phyloP scores from a whole-genome alignment of 1,284 basidiomycete species.

The Leccinum laetum region DNA sequence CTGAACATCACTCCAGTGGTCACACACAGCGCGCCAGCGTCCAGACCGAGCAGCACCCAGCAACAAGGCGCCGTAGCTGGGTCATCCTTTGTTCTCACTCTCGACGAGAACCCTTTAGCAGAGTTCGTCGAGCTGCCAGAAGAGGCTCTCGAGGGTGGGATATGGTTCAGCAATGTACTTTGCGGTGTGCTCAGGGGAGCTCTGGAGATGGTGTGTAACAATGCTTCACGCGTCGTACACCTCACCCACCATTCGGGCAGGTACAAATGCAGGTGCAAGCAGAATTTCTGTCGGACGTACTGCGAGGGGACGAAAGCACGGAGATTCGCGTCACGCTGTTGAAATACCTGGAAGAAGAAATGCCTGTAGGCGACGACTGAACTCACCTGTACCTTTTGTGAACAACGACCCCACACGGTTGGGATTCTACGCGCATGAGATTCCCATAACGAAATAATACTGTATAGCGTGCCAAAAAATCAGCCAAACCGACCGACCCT shows the following conservation, averaged over 20 bases:
- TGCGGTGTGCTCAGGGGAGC: conserved; percentile 94
- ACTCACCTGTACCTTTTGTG: conserved; percentile 22
- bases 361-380: conserved; percentile 80
- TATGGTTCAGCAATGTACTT: conserved; percentile 97
- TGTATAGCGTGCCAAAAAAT: conserved; percentile 14
- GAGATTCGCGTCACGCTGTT: conserved; percentile 91
- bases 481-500: conserved; percentile 51
- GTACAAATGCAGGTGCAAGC: conserved; percentile 97
- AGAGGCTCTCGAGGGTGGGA: conserved; percentile 87
- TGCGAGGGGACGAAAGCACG: conserved; percentile 93
- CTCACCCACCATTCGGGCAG: conserved; percentile 43
- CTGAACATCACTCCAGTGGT: conserved; percentile 90
- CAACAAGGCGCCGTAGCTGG: conserved; percentile 39
- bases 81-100: conserved; percentile 76
- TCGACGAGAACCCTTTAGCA: conserved; percentile 96
- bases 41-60: conserved; percentile 42
- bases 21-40: conserved; percentile 58
- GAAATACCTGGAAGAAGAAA: conserved; percentile 95
- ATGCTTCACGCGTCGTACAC: conserved; percentile 9
- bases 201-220: conserved; percentile 87
- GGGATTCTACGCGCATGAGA: conserved; percentile 1
- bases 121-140: conserved; percentile 98
- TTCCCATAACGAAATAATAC: conserved; percentile 6
- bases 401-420: background rate
- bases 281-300: conserved; percentile 86